Conservation (phyloP, 768 basidiomycete genomes). For the Pulveroboletus sp. region DNA sequence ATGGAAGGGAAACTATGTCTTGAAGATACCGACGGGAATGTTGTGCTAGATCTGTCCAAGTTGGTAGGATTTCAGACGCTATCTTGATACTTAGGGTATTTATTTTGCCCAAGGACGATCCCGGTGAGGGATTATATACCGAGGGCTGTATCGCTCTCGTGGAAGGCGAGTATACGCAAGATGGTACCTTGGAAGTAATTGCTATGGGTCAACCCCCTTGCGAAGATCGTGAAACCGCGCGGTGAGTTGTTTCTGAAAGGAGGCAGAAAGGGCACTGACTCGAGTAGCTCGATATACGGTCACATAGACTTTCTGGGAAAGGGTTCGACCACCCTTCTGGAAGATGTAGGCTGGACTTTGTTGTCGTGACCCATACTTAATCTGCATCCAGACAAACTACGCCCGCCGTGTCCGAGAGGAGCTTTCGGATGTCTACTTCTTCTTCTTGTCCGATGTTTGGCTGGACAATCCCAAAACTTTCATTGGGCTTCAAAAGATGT, state of each 20-base stretch:
- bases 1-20: slow-evolving; percentile 89
- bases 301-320: slow-evolving; percentile 97
- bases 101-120: slow-evolving; percentile 57
- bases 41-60: slow-evolving; percentile 83
- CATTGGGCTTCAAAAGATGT: slow-evolving; percentile 73
- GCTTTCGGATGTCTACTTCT: slow-evolving; percentile 76
- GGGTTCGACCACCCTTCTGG: slow-evolving; percentile 82
- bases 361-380: background rate
- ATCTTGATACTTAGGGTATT: slow-evolving; percentile 7
- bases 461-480: slow-evolving; percentile 86
- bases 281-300: slow-evolving; percentile 79
- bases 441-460: slow-evolving; percentile 95
- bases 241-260: slow-evolving; percentile 43
- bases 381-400: slow-evolving; percentile 51
- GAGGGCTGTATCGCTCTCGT: slow-evolving; percentile 94
- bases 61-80: slow-evolving; percentile 45
- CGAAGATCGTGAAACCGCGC: slow-evolving; percentile 78
- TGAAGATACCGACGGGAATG: slow-evolving; percentile 90
- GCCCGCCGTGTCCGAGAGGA: slow-evolving; percentile 62
- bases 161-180: slow-evolving; percentile 95
- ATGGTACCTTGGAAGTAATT: slow-evolving; percentile 81
- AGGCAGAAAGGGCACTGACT: slow-evolving; percentile 6
- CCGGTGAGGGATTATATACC: slow-evolving; percentile 93
- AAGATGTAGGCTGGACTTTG: slow-evolving; percentile 63
- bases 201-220: slow-evolving; percentile 98